Percentiles rank a stretch among this genome's conserved stretches.
These are phyloP conservation scores for Fusarium foetens DNA, from an alignment of 2,329 filamentous ascomycete genomes.

Conservation along the genomic window DNA sequence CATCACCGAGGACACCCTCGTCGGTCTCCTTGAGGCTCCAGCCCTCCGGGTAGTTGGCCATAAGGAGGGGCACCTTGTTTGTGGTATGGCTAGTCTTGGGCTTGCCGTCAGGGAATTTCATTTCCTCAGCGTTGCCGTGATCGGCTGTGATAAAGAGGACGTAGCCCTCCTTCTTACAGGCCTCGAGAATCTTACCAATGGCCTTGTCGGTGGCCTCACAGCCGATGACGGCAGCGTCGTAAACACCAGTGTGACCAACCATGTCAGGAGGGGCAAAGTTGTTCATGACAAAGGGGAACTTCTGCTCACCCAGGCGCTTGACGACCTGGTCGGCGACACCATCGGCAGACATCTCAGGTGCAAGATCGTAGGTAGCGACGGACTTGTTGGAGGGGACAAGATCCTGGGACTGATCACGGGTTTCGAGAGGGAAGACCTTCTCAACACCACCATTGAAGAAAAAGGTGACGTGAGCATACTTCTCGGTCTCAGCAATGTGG, in stretches of 20 bases:
- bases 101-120: slow-evolving; percentile 95
- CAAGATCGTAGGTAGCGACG: slow-evolving; percentile 92
- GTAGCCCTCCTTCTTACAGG: slow-evolving; percentile 93
- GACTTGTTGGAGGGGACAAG: slow-evolving; percentile 87
- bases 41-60: slow-evolving; percentile 93
- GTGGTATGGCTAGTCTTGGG: slow-evolving; percentile 98
- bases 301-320: slow-evolving; percentile 85
- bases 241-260: slow-evolving; percentile 98
- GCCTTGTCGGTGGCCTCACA: slow-evolving; percentile 90
- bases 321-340: slow-evolving; percentile 88
- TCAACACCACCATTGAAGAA: slow-evolving; percentile 99
- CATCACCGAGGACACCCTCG: slow-evolving; percentile 93
- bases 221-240: slow-evolving; percentile 90
- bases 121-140: slow-evolving; percentile 98
- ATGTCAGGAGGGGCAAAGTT: slow-evolving; percentile 99
- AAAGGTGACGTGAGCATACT: slow-evolving; percentile 99
- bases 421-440: slow-evolving; percentile 92
- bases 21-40: slow-evolving; percentile 82
- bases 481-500: slow-evolving; percentile 98
- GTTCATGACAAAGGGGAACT: slow-evolving; percentile 99
- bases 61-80: slow-evolving; percentile 97
- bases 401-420: slow-evolving; percentile 82
- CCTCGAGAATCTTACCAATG: slow-evolving; percentile 91
- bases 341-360: slow-evolving; percentile 95
- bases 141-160: slow-evolving; percentile 95